Evolutionary conservation across 2,329 filamentous ascomycete genomes (phyloP), one percentile per base, ranked within the genome.

Genomic region (Cyphellophora europaea): DNA sequence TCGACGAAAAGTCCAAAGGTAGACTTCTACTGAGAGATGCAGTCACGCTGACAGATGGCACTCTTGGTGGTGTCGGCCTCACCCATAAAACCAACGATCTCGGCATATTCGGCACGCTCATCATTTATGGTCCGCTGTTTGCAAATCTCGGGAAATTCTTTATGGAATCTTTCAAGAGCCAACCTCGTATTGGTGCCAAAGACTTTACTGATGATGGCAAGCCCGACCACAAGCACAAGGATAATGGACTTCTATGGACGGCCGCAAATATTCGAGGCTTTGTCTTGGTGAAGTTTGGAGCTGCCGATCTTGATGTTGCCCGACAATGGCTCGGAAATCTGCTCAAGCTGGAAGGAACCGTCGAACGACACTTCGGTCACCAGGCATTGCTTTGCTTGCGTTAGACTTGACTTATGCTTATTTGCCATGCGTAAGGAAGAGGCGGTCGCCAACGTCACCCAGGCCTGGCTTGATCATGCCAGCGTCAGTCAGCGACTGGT

Each of bases 401-500:
- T 45, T 79, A 40, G 43, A n/a, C n/a, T 10, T 19, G 17, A n/a
- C 13, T n/a, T 10, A 10, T 18, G 15, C 6, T 37, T 21, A 93
- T 58, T 93, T 94, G 14, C 87, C 88, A 56, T 89, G 72, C 0
- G 88, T 93, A 62, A 93, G 65, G 61, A 89, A 95, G 59, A 96
- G 58, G 32, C 89, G 68, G 62, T 96, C 89, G 1, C 89, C 89
- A 38, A 95, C 79, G 61, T 95, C 89, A 2, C 88, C 89, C 44
- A 95, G 53, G 0, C 89, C 89, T 0, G 88, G 88, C 65, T 81
- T 82, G 44, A 95, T 79, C 87, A 95, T 94, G 6, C 89, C 88
- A 45, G 69, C 71, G n/a, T 72, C 67, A 45, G 87, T 85, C 35
- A 91, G 67, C 53, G 74, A 71, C 44, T 63, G 63, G 58, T 96